Evolutionary conservation across 805 yeast genomes (phyloP), one percentile per base, ranked within the genome.

Genomic region (Cyberlindnera maritima): DNA sequence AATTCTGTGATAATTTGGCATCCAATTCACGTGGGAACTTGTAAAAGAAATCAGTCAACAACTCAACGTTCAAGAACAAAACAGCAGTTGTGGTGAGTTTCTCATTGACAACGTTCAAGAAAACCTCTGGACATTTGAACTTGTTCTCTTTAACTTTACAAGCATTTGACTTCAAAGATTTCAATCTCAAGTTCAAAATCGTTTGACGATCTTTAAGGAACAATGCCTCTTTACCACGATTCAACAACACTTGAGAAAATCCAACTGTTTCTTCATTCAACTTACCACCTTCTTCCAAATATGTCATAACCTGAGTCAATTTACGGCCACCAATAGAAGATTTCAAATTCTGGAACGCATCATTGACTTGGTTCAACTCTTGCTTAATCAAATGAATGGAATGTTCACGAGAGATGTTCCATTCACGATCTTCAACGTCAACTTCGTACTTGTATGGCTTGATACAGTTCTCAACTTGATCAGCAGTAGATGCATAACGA

Each of bases 371-470:
- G 40, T 79, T 72, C 49, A 88, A 66, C 66, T 94, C 99, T 63
- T 94, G 97, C 58, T 82, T 84, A 47, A 94, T 65, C 46, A 94
- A 65, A 19, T 69, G 70, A 12, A 81, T 77, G 0, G 97, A 78
- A 61, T 87, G 95, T 28, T 87, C 95, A 49, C 88, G 80, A 33
- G 96, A 83, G 8, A 76, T 62, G 26, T 71, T 68, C 99, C 99
- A 94, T 64, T 94, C 99, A 34, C 97, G 75, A 57, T 91, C 96
- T 62, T 94, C 98, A 41, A 94, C 80, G 61, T 94, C 99, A 49
- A 94, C 91, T 61, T 94, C 99, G 64, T 92, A 94, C 69, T 94
- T 94, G 71, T 85, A 94, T 2, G 99, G 99, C 64, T 94, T 94
- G 60, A 94, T 92, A 69, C 98, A 91, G 66, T 95, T 94, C 61